Base-by-base conservation (phyloP, 441 rosid genomes). In the Euphorbia schlechtendalii region DNA sequence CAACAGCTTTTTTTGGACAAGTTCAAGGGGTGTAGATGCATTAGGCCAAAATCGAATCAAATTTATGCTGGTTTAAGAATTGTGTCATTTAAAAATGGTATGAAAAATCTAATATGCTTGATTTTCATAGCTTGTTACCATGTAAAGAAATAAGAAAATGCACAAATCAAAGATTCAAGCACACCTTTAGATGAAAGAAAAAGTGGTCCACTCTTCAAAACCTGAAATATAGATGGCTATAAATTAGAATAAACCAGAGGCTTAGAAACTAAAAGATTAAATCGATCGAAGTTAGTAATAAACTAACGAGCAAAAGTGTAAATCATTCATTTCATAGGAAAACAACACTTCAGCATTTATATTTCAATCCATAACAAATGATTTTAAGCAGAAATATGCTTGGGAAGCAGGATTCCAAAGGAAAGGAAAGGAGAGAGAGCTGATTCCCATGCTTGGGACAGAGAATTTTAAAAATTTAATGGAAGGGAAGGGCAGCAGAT, bases 161-260 rank as follows among this genome's bases (percentile, higher is more conserved):
- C 43, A 15, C 12, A 43, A 51, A 22, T 7, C 30, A 22, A 59
- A 24, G 41, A 43, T 36, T 45, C 28, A 30, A 64, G 57, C 77
- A 63, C 69, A 89, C 99, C 98, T 89, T 88, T 91, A 59, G 99
- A 95, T 54, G 98, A 89, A 74, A 95, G 71, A 72, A 84, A 95
- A 43, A 95, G 81, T 5, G 99, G 87, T 53, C 99, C 99, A 41
- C 95, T 95, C 88, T 88, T 95, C 76, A 89, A 82, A 64, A 95
- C 81, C 99, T 94, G 89, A 79, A 74, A 75, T 61, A 61, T 22
- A 69, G 62, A 55, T 38, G 30, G n/a, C 24, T 18, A 48, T 63
- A 52, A 27, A 55, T 67, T 25, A 69, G 51, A 63, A 49, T 22
- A 32, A 3, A 21, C 34, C 5, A 45, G 28, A 4, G 46, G 36